Evolutionary conservation across 805 yeast species (phyloP), one percentile per base, ranked within the genome.

Genomic region (Teunomyces kruisii): DNA sequence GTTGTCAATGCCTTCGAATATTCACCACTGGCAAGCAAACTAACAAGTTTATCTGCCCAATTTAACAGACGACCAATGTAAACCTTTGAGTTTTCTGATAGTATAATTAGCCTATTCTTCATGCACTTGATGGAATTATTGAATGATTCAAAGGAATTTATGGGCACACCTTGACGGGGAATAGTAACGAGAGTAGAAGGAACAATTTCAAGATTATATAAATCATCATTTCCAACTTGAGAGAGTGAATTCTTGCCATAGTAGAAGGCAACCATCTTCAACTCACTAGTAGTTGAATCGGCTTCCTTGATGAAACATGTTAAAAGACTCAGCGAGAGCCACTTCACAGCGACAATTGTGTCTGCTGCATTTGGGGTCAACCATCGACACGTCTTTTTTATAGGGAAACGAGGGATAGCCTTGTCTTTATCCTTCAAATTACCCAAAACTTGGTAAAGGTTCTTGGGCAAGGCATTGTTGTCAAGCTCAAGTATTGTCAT

Each of bases 21-120:
- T 16, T 75, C 59, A 1, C 77, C 80, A 1, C 63, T 52, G 9
- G 76, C 67, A 39, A 88, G 67, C 9, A 78, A 56, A 6, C 63
- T 68, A 46, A 78, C 59, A 1, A 87, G 60, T 22, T 72, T 67
- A 51, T 86, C 91, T 0, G 84, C 88, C 96, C 90, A 88, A 52
- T 76, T 81, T 2, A 81, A 68, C 12, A 81, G 62, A 17, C 80
- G 69, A 0, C 91, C 96, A 2, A 83, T 72, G 5, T 66, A 75
- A 0, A 88, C 39, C 16, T 76, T 71, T 1, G 76, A 30, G 75
- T 35, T 40, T 7, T 31, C 49, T 12, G 56, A 47, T 27, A 58
- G 40, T 5, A 59, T 30, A 31, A 66, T 48, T 10, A 62, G 46
- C 24, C 59, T 51, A 32, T 59, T 58, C 24, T 65, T 61, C 28